These are phyloP conservation scores for Berberis vulgaris DNA, from an alignment of 164 flowering plant genomes.

Conservation along the genomic window DNA sequence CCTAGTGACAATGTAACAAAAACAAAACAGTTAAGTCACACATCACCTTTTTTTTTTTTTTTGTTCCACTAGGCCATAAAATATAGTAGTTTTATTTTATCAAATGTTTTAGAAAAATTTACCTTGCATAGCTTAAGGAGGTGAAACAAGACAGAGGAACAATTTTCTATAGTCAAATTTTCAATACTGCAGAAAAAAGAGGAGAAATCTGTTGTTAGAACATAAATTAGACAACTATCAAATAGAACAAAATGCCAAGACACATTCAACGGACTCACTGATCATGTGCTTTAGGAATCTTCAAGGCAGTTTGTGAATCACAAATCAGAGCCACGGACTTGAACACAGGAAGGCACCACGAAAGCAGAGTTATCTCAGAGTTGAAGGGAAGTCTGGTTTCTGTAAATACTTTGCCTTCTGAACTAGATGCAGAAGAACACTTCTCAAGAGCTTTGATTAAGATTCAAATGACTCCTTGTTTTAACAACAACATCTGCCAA, in stretches of 20 bases:
- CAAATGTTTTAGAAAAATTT: too few species aligned
- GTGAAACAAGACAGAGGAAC: constrained; percentile 27
- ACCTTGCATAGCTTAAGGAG: constrained; percentile 72
- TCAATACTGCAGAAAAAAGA: constrained; percentile 20
- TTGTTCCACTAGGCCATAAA: too few species aligned
- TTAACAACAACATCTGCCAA: constrained; percentile 49
- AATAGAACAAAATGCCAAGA: neutral
- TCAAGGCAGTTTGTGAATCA: constrained; percentile 24
- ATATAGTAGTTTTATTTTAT: too few species aligned
- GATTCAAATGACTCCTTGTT: constrained; percentile 42
- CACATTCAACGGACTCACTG: constrained; percentile 32
- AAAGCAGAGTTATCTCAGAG: constrained; percentile 24
- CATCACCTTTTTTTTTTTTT: too few species aligned
- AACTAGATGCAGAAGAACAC: constrained; percentile 27
- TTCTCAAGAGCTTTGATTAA: constrained; percentile 45
- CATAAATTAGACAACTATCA: neutral
- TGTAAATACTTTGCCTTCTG: constrained; percentile 33
- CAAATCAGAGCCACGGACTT: constrained; percentile 49
- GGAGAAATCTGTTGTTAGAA: neutral
- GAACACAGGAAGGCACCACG: constrained; percentile 68
- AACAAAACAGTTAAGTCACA: too few species aligned
- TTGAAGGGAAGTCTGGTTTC: constrained; percentile 29
- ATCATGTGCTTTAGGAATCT: constrained; percentile 21
- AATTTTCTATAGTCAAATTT: constrained; percentile 42
- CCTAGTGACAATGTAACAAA: too few species aligned